Evolutionary conservation across 2,329 filamentous ascomycete species (phyloP), one percentile per base, ranked within the genome.

Genomic region (Xylariales sp.): DNA sequence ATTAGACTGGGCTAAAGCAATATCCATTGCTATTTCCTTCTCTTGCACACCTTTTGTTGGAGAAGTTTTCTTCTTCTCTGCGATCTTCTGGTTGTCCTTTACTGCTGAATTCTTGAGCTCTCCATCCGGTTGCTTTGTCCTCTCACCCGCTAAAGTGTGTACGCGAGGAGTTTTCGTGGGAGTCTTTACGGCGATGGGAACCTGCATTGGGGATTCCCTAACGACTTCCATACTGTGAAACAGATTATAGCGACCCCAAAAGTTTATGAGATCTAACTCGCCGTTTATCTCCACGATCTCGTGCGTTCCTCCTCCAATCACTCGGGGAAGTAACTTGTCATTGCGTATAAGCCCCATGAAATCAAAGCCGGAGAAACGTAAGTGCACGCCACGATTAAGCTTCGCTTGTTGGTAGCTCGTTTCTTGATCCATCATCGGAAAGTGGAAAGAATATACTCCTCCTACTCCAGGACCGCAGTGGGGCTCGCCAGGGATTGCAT

Each of bases 261-360:
- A n/a, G 15, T 24, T 34, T 18, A 34, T 13, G 15, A 34, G 32
- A 17, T 34, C 32, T n/a, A 24, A n/a, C 17, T 34, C 32, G 11
- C 32, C 32, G 25, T 34, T 20, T 18, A 34, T 34, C 20, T 34
- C 32, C 11, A 20, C 20, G 19, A 34, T 34, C 17, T 34, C 18
- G 20, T 34, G 32, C 17, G 25, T 24, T 10, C 32, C 32, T n/a
- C 5, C 13, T 10, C 6, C 12, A n/a, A 20, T 20, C 13, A 18
- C 13, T 5, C 32, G 32, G 5, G 7, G 17, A 13, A 34, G 17
- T n/a, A 17, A 24, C 6, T 21, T 5, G 10, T 20, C 32, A 15
- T 34, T 20, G 2, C 16, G 20, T 12, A 24, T n/a, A 10, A 34
- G 11, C 11, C 20, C 13, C 16, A 24, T 23, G 5, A 15, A 5